Base-by-base conservation (phyloP, 1,284 basidiomycete species). In the Mycena citricolor region DNA sequence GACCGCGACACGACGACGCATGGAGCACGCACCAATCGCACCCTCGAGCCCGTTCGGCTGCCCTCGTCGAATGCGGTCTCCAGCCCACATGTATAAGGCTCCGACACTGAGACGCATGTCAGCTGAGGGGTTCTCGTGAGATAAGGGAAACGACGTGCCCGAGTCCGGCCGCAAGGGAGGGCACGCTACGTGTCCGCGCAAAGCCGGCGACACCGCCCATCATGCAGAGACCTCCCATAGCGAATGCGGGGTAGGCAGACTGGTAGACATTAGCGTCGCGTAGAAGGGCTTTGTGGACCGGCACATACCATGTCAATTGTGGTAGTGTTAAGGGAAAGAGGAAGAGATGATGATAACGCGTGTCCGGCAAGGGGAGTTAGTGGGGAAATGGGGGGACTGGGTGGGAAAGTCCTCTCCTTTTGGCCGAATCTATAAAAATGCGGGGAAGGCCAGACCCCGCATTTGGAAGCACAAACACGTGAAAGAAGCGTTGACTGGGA, bases 211-310 rank as follows among this genome's bases (percentile, higher is more conserved):
- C 51, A 24, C 90, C 90, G 21, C 90, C 90, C 32, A 87, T 71
- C 53, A 86, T 69, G 65, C 90, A 91, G 50, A 92, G 69, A 49
- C 68, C 74, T 49, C 90, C 86, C 77, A 91, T 90, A 24, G 81
- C 70, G 62, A 80, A 86, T 47, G 90, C 86, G 54, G 88, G 87
- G 63, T 86, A 81, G 40, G 87, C 85, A 64, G 88, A 90, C 88
- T 89, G 32, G 8, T n/a, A n/a, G n/a, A n/a, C n/a, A n/a, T n/a
- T n/a, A n/a, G n/a, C n/a, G n/a, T n/a, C n/a, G n/a, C n/a, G n/a
- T n/a, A n/a, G n/a, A n/a, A n/a, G n/a, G n/a, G n/a, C n/a, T n/a
- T n/a, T n/a, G n/a, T n/a, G n/a, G n/a, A n/a, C n/a, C n/a, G n/a
- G n/a, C n/a, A n/a, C n/a, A n/a, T n/a, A n/a, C n/a, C n/a, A n/a